A percentile compares a stretch with the other conserved stretches of the same genome.
phyloP scores from a whole-genome alignment of 352 stramenopile genomes.

The Pythium sp. region DNA sequence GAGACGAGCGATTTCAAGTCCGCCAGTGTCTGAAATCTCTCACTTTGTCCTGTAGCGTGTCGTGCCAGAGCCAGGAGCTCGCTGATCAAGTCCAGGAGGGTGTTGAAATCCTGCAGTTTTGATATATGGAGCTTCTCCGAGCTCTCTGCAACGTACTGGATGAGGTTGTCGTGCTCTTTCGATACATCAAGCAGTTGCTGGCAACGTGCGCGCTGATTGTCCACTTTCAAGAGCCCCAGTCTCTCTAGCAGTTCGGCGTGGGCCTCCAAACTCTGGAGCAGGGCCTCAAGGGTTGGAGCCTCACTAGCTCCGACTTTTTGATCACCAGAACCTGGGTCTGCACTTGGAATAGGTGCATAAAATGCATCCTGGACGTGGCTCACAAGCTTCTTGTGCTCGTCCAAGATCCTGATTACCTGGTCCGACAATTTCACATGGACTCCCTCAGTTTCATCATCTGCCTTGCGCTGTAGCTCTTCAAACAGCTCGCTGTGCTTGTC shows the following conservation, averaged over 20 bases:
- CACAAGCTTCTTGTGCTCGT: neutral
- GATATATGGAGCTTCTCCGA: constrained; percentile 1
- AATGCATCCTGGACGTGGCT: neutral
- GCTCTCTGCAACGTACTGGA: neutral
- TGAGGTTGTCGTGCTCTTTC: constrained; percentile 3
- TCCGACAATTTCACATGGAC: neutral
- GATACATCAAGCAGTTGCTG: neutral
- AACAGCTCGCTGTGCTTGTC: constrained; percentile 1
- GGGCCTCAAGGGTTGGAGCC: neutral
- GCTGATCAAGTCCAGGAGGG: neutral
- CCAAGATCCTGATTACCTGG: neutral
- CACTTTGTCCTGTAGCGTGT: neutral
- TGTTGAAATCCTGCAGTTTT: constrained; percentile 3
- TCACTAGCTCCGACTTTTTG: neutral
- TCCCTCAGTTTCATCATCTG: neutral
- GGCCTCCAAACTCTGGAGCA: neutral
- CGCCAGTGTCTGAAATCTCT: constrained; percentile 3
- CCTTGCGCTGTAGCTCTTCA: no score
- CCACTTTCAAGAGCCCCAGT: constrained; percentile 3
- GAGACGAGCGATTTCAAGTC: constrained; percentile 12
- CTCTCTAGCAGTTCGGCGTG: neutral
- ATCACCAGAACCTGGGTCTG: neutral
- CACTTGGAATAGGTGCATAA: neutral
- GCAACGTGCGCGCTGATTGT: neutral
- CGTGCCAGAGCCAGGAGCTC: constrained; percentile 6